Conservation (phyloP, 495 filamentous ascomycete genomes). For the Penicillium mononematosum region DNA sequence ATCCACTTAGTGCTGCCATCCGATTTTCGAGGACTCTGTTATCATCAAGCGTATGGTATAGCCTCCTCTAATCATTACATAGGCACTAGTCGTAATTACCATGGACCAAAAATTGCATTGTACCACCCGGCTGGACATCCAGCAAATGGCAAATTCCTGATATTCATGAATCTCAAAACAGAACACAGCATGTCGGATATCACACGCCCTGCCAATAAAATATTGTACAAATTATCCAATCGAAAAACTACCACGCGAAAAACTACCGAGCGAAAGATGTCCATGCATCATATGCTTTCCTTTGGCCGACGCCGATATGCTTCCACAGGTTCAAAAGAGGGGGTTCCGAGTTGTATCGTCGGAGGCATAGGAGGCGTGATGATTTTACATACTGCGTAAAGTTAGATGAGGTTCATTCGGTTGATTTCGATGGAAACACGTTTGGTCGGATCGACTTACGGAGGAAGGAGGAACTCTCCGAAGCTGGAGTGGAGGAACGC, state of each 20-base stretch:
- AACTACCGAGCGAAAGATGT: slow-evolving; percentile 17
- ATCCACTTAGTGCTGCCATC: too few species aligned
- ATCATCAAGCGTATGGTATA: neutral
- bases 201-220: slow-evolving; percentile 17
- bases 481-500: slow-evolving; percentile 73
- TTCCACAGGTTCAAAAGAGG: slow-evolving; percentile 16
- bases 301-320: slow-evolving; percentile 28
- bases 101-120: neutral
- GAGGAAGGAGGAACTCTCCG: slow-evolving; percentile 71
- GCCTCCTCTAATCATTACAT: neutral
- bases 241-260: slow-evolving; percentile 17
- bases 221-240: slow-evolving; percentile 32
- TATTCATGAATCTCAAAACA: slow-evolving; percentile 27
- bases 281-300: slow-evolving; percentile 18
- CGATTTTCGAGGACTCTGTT: too few species aligned
- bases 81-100: neutral
- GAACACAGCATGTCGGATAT: slow-evolving; percentile 10
- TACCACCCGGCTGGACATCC: slow-evolving; percentile 4
- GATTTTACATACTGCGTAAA: slow-evolving; percentile 28
- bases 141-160: slow-evolving; percentile 14
- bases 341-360: slow-evolving; percentile 14
- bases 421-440: neutral
- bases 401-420: slow-evolving; percentile 8
- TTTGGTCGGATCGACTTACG: slow-evolving; percentile 48
- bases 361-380: slow-evolving; percentile 9